Percentiles rank a stretch among this genome's conserved stretches.
Conservation (phyloP, 1,284 basidiomycete genomes). For the Rhodotorula sp. region DNA sequence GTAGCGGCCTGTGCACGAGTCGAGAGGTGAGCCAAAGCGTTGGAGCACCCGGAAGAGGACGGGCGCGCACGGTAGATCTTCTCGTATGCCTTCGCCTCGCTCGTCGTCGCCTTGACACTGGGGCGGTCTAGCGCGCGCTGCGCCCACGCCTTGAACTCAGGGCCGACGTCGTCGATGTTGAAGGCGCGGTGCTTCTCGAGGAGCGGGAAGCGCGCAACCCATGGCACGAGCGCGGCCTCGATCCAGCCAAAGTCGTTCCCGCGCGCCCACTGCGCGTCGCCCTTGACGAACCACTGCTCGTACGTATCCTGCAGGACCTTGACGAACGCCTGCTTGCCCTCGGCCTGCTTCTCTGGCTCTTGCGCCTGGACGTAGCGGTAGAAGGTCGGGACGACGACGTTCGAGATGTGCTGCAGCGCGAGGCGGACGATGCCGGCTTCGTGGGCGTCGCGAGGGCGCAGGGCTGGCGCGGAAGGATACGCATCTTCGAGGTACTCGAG, state of each 20-base stretch:
- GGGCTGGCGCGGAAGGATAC: not conserved
- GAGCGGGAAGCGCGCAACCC: slow-evolving; percentile 29
- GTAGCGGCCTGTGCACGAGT: slow-evolving; percentile 50
- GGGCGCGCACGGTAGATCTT: slow-evolving; percentile 54
- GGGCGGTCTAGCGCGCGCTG: slow-evolving; percentile 55
- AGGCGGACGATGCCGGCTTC: slow-evolving; percentile 20
- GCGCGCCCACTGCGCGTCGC: slow-evolving; percentile 18
- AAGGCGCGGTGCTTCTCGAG: slow-evolving; percentile 58
- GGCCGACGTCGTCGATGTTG: slow-evolving; percentile 55
- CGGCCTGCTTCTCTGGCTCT: slow-evolving; percentile 23
- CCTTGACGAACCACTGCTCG: slow-evolving; percentile 17
- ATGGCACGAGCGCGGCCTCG: slow-evolving; percentile 39
- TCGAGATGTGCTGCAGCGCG: slow-evolving; percentile 22
- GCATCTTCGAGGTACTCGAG: slow-evolving; percentile 64
- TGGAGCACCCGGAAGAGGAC: not conserved
- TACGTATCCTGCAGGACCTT: slow-evolving; percentile 28
- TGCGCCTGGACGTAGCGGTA: slow-evolving; percentile 43
- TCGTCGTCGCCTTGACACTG: slow-evolving; percentile 59
- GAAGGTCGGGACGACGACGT: slow-evolving; percentile 47
- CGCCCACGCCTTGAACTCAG: slow-evolving; percentile 58
- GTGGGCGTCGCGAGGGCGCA: slow-evolving; percentile 10
- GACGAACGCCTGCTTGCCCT: slow-evolving; percentile 27
- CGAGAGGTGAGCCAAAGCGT: too few species aligned
- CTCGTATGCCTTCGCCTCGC: slow-evolving; percentile 57
- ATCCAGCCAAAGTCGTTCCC: slow-evolving; percentile 29